These are phyloP conservation scores for Blumeria hordei DNA, from an alignment of 2,329 filamentous ascomycete species.

Conservation along the genomic window DNA sequence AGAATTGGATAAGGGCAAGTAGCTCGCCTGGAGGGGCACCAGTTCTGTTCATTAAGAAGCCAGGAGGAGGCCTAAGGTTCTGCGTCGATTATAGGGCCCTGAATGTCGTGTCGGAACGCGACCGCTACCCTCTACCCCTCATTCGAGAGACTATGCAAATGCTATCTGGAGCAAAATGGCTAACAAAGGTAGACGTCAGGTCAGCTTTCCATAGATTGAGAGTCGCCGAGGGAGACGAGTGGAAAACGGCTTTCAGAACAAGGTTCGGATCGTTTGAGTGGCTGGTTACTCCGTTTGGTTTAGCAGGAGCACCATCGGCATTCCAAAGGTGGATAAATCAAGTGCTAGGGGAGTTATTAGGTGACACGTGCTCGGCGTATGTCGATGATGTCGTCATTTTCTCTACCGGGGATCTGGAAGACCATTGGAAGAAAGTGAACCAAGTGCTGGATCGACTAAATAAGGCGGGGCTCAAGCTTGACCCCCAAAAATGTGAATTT, in stretches of 20 bases:
- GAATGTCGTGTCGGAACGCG: slow-evolving; percentile 1
- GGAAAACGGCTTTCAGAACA: not conserved
- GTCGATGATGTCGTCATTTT: not conserved
- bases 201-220: not conserved
- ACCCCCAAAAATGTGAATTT: not conserved
- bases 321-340: not conserved
- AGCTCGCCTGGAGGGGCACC: not conserved
- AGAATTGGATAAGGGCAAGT: not conserved
- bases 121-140: not conserved
- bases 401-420: not conserved
- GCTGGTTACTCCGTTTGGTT: not conserved
- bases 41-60: not conserved
- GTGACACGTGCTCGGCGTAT: not conserved
- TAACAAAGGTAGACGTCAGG: not conserved
- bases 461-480: not conserved
- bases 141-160: not conserved
- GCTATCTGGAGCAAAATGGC: not conserved
- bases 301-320: not conserved
- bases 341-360: not conserved
- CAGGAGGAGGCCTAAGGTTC: not conserved
- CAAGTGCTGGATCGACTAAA: not conserved
- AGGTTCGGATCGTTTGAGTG: not conserved
- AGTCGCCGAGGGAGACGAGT: not conserved
- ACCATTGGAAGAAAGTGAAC: not conserved
- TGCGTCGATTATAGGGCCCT: slow-evolving; percentile 2